These are phyloP conservation scores for Podila minutissima DNA, from an alignment of 192 early-diverging fungal genomes.

Conservation along the genomic window DNA sequence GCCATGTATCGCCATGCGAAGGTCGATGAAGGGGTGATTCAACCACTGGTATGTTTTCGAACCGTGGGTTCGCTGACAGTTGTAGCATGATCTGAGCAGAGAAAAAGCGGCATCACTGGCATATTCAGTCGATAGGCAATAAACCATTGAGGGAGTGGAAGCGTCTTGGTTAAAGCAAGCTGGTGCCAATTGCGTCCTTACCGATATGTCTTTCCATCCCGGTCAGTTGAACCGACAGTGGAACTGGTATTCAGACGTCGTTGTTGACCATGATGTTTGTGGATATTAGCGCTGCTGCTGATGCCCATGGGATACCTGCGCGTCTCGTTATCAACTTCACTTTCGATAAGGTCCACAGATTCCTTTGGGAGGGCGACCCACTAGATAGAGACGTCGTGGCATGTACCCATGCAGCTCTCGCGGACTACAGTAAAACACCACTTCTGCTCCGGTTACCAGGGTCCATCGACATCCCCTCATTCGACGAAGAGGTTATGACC, in stretches of 20 bases:
- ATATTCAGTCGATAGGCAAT: constrained; percentile 65
- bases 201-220: constrained; percentile 70
- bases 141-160: constrained; percentile 62
- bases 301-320: constrained; percentile 59
- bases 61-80: not conserved
- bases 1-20: constrained; percentile 64
- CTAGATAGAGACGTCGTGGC: no score
- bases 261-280: not conserved
- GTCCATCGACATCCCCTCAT: constrained; percentile 66
- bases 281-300: constrained; percentile 59
- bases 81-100: not conserved
- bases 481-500: constrained; percentile 50
- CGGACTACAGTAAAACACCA: constrained; percentile 64
- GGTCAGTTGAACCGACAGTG: constrained; percentile 36
- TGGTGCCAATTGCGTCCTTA: constrained; percentile 63
- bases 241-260: no score
- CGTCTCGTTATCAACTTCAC: constrained; percentile 70
- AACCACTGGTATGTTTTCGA: constrained; percentile 52
- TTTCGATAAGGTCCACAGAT: constrained; percentile 66
- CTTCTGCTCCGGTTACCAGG: constrained; percentile 63
- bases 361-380: constrained; percentile 62
- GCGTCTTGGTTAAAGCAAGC: constrained; percentile 61
- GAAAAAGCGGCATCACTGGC: constrained; percentile 23
- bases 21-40: constrained; percentile 68
- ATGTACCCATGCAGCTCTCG: no score